Conservation (phyloP, 495 filamentous ascomycete species). For the Aspergillus sclerotioniger region DNA sequence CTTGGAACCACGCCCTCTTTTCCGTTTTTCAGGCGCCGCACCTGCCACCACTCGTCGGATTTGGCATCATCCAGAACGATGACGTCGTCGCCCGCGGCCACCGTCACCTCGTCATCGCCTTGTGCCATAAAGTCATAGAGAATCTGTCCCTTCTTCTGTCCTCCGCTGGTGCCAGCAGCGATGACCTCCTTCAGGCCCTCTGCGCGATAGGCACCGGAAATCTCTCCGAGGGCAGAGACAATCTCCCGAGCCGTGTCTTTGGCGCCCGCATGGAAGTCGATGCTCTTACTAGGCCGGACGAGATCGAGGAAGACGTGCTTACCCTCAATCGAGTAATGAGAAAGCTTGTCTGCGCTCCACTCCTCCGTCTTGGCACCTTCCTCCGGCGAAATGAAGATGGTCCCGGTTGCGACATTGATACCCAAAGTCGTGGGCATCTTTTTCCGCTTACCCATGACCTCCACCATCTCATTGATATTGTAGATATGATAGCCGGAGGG, state of each 20-base stretch:
- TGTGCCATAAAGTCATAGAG: constrained; percentile 96
- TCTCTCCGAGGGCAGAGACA: constrained; percentile 79
- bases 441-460: constrained; percentile 90
- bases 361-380: constrained; percentile 83
- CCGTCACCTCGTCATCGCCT: constrained; percentile 94
- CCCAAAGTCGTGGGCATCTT: constrained; percentile 96
- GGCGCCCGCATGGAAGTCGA: constrained; percentile 95
- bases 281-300: constrained; percentile 82
- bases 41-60: constrained; percentile 98
- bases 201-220: constrained; percentile 78
- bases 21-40: constrained; percentile 82
- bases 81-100: constrained; percentile 86
- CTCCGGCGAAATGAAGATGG: constrained; percentile 90
- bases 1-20: constrained; percentile 98
- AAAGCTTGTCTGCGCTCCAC: constrained; percentile 91
- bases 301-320: constrained; percentile 98
- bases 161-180: constrained; percentile 66
- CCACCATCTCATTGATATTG: constrained; percentile 95
- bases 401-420: constrained; percentile 79
- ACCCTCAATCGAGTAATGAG: constrained; percentile 92
- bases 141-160: constrained; percentile 77
- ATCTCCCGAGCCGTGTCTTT: constrained; percentile 97
- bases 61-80: constrained; percentile 83
- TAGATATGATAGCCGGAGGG: constrained; percentile 87
- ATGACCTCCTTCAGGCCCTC: constrained; percentile 86